phyloP scores from a whole-genome alignment of 306 rosid genomes.

The Datisca glomerata region DNA sequence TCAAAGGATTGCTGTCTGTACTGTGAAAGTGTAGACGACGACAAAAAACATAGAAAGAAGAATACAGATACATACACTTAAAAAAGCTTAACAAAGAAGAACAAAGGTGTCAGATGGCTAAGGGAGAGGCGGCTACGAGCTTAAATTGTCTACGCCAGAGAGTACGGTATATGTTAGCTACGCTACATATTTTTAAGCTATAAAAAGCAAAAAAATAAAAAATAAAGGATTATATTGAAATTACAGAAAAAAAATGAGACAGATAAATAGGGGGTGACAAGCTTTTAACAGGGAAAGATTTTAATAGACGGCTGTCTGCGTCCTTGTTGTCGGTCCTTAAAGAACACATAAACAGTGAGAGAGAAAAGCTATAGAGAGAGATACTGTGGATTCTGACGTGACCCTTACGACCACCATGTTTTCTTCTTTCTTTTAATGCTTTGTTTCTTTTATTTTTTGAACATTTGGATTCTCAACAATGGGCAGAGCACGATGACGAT shows the following conservation, averaged over 20 bases:
- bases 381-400: conserved; percentile 35
- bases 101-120: conserved; percentile 3
- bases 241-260: background rate
- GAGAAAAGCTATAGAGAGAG: background rate
- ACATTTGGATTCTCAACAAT: conserved; percentile 12
- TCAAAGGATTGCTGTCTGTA: conserved; percentile 29
- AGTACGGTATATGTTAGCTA: conserved; percentile 4
- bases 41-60: no score
- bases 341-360: background rate
- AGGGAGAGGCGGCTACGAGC: conserved; percentile 18
- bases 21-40: conserved; percentile 4
- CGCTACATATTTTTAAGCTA: no score
- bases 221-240: background rate
- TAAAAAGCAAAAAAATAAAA: background rate
- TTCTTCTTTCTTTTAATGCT: background rate
- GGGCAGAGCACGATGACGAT: no score
- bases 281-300: conserved; percentile 7
- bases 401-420: conserved; percentile 20
- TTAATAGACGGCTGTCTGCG: conserved; percentile 30
- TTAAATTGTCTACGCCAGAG: conserved; percentile 8
- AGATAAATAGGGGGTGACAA: conserved; percentile 1
- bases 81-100: no score
- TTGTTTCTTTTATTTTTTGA: no score
- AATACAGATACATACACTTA: no score
- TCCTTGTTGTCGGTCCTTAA: conserved; percentile 25